Conservation (phyloP, 2,329 filamentous ascomycete genomes). For the Penicillium sp. region DNA sequence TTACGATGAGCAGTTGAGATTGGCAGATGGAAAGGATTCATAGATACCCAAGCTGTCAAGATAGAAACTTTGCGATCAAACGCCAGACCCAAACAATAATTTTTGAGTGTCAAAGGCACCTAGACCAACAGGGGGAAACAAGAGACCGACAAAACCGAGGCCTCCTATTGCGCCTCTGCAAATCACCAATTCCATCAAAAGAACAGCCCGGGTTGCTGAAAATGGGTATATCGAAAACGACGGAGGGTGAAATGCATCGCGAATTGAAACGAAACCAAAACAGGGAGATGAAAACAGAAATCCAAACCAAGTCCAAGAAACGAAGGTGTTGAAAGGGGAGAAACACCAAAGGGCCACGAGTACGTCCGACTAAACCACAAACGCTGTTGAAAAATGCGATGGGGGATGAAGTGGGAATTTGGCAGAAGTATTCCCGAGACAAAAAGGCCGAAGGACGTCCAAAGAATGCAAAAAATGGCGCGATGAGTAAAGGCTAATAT, state of each 20-base stretch:
- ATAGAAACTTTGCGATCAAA: background rate
- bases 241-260: constrained; percentile 4
- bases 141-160: constrained; percentile 7
- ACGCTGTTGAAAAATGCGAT: constrained; percentile 22
- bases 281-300: background rate
- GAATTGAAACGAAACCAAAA: background rate
- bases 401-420: background rate
- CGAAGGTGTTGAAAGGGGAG: background rate
- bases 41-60: background rate
- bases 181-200: constrained; percentile 11
- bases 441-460: background rate
- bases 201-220: constrained; percentile 12
- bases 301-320: background rate
- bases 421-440: background rate
- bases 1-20: background rate
- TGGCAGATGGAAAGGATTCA: background rate
- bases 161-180: constrained; percentile 13
- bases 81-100: background rate
- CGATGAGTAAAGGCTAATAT: background rate
- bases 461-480: background rate
- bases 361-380: constrained; percentile 17
- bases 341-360: constrained; percentile 22
- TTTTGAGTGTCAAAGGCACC: constrained; percentile 1
- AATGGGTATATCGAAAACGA: constrained; percentile 24
- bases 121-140: constrained; percentile 2